Evolutionary conservation across 2,329 filamentous ascomycete species (phyloP).

Genomic region (Neurospora crassa): DNA sequence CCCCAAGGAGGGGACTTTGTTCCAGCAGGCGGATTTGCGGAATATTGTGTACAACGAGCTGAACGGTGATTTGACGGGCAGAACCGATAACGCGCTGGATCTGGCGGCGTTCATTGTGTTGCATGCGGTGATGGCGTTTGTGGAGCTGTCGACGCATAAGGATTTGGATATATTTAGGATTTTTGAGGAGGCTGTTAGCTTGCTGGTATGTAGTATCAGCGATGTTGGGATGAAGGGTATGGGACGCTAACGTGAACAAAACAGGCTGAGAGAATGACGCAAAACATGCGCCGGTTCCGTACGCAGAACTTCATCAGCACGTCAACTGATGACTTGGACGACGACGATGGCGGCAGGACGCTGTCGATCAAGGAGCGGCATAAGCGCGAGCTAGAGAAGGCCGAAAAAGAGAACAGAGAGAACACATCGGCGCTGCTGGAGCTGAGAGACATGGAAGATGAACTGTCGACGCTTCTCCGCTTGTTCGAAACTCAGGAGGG

Average conservation of each 20-base stretch:
- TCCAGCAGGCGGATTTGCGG: constrained; percentile 50
- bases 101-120: constrained; percentile 52
- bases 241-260: neutral
- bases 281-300: constrained; percentile 52
- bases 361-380: constrained; percentile 33
- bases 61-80: constrained; percentile 52
- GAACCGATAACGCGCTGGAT: constrained; percentile 52
- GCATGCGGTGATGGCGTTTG: constrained; percentile 51
- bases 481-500: constrained; percentile 48
- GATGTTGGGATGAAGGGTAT: neutral
- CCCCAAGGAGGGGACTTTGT: constrained; percentile 43
- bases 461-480: constrained; percentile 45
- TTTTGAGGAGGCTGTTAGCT: constrained; percentile 56
- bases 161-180: constrained; percentile 56
- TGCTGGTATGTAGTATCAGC: constrained; percentile 34
- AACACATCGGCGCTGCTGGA: constrained; percentile 55
- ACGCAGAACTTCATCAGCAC: constrained; percentile 42
- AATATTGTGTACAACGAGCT: constrained; percentile 58
- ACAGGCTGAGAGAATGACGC: constrained; percentile 53
- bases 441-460: constrained; percentile 54
- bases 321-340: constrained; percentile 23
- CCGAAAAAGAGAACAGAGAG: constrained; percentile 49
- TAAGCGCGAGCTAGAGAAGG: constrained; percentile 28
- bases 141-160: constrained; percentile 49
- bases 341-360: constrained; percentile 27